phyloP scores from a whole-genome alignment of 768 basidiomycete genomes.

The Naganishia vishniacii region DNA sequence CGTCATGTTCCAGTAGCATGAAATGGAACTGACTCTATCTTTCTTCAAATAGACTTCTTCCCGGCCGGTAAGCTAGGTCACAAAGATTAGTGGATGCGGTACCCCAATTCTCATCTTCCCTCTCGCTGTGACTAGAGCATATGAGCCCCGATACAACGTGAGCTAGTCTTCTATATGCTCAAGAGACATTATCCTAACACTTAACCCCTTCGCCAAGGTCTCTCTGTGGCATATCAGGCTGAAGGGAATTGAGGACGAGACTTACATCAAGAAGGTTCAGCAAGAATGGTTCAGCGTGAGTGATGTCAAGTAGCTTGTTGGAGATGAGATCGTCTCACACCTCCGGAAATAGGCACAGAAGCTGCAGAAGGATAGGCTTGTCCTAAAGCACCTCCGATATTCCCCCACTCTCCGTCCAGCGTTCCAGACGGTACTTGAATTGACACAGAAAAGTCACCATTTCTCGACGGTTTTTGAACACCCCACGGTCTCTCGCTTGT shows the following conservation, averaged over 20 bases:
- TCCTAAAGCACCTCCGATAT: slow-evolving; percentile 31
- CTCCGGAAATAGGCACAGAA: slow-evolving; percentile 25
- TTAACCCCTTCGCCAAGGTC: not conserved
- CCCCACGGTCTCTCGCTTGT: slow-evolving; percentile 24
- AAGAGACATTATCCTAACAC: no score
- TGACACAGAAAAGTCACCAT: slow-evolving; percentile 3
- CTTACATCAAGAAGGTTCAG: slow-evolving; percentile 14
- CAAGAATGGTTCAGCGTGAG: slow-evolving; percentile 21
- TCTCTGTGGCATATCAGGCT: slow-evolving; percentile 29
- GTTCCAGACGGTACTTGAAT: slow-evolving; percentile 17
- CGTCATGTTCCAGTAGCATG: not conserved
- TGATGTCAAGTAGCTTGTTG: no score
- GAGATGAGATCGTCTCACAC: no score
- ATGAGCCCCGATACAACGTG: slow-evolving; percentile 28
- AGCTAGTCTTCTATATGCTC: no score
- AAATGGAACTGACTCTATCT: not conserved
- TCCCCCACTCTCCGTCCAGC: slow-evolving; percentile 13
- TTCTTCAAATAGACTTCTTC: slow-evolving; percentile 2
- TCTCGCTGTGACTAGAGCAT: slow-evolving; percentile 17
- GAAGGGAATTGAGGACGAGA: slow-evolving; percentile 16
- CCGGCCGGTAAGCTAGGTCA: slow-evolving; percentile 23
- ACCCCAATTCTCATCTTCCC: not conserved
- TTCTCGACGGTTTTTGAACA: slow-evolving; percentile 27
- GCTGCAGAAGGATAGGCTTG: slow-evolving; percentile 26
- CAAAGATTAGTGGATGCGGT: not conserved